phyloP scores from a whole-genome alignment of 176 grass and related monocot species.

The Puccinellia tenuiflora region DNA sequence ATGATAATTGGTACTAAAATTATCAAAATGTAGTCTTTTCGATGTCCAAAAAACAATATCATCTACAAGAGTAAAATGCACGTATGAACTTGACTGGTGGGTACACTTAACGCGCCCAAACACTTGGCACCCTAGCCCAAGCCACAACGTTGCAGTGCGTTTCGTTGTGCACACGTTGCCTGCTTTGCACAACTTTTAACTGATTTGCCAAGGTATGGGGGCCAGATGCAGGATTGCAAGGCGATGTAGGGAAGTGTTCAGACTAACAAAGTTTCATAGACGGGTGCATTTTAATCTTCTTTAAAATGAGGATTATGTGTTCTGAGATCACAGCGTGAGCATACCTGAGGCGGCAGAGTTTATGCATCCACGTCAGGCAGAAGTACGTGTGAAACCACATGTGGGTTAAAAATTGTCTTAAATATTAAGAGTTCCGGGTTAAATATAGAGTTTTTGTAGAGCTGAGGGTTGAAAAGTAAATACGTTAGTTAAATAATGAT shows the following conservation, averaged over 20 bases:
- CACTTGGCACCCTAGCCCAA: too few relatives aligned
- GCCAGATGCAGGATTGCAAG: background rate
- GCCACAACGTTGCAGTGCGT: too few relatives aligned
- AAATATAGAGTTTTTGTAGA: too few relatives aligned
- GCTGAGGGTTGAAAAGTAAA: too few relatives aligned
- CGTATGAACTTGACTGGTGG: background rate
- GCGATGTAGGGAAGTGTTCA: background rate
- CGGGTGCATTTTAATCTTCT: background rate
- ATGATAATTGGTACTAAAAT: background rate
- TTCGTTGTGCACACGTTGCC: too few relatives aligned
- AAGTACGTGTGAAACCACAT: too few relatives aligned
- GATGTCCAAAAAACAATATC: background rate
- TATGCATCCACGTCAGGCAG: too few relatives aligned
- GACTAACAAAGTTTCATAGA: background rate
- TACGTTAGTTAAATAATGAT: too few relatives aligned
- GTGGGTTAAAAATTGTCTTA: too few relatives aligned
- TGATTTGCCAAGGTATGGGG: background rate
- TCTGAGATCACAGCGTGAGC: background rate
- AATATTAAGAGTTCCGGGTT: too few relatives aligned
- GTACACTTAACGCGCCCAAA: background rate
- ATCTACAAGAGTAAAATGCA: background rate
- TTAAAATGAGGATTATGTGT: background rate
- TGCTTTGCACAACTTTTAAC: background rate
- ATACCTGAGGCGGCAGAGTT: background rate
- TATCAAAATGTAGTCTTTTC: background rate